Conservation (phyloP, 768 basidiomycete genomes). For the Neoboletus brunneissimus region DNA sequence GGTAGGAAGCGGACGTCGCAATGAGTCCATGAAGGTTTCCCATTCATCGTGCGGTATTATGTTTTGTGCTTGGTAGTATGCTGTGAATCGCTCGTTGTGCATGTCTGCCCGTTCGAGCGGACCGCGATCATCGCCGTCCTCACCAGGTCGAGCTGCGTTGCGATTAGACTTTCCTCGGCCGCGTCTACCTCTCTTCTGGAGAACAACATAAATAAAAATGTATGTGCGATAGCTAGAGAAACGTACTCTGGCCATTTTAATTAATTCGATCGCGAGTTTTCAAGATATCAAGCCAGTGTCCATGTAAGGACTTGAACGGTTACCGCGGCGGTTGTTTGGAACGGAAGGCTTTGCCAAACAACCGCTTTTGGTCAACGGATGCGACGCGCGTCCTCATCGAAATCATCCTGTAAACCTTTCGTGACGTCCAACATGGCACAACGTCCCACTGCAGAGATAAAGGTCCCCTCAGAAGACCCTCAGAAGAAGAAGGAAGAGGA, state of each 20-base stretch:
- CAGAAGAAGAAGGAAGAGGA: conserved; percentile 59
- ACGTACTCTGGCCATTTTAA: conserved; percentile 20
- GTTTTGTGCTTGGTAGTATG: conserved; percentile 73
- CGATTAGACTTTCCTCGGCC: conserved; percentile 9
- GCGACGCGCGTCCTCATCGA: conserved; percentile 32
- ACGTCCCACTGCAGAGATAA: conserved; percentile 54
- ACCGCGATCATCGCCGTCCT: conserved; percentile 43
- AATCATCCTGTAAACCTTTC: conserved; percentile 2
- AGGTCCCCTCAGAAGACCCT: conserved; percentile 71
- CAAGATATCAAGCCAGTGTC: background rate
- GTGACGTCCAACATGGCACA: conserved; percentile 49
- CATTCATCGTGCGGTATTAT: conserved; percentile 80
- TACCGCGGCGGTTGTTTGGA: conserved; percentile 33
- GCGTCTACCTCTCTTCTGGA: conserved; percentile 20
- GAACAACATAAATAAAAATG: background rate
- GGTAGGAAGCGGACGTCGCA: conserved; percentile 79
- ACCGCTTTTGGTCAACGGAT: conserved; percentile 23
- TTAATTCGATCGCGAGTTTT: background rate
- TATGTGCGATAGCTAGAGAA: background rate
- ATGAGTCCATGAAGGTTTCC: conserved; percentile 60
- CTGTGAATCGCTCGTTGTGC: conserved; percentile 64
- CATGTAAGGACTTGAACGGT: background rate
- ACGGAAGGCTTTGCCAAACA: conserved; percentile 33
- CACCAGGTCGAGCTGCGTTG: conserved; percentile 3
- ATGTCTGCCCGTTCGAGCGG: conserved; percentile 60